Conservation (phyloP, 1,284 basidiomycete genomes). For the Trametes pubescens region DNA sequence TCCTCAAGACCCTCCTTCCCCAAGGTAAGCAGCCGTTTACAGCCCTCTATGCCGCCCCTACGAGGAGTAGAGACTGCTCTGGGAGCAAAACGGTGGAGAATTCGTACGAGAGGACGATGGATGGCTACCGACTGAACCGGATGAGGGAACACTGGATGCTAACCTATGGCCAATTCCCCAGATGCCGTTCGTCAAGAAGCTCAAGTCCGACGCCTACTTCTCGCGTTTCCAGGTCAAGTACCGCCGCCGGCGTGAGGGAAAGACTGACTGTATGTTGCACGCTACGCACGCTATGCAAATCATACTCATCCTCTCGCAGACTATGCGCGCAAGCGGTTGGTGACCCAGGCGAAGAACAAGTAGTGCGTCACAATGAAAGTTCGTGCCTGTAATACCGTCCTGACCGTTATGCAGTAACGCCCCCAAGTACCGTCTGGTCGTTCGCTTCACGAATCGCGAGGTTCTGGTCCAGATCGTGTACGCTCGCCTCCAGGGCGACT, state of each 20-base stretch:
- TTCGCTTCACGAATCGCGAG: conserved; percentile 96
- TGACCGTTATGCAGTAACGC: conserved; percentile 67
- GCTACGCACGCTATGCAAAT: conserved; percentile 14
- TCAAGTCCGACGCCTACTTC: conserved; percentile 95
- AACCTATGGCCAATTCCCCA: conserved; percentile 40
- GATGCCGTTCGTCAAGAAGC: conserved; percentile 91
- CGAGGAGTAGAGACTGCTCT: background rate
- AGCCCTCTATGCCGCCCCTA: conserved; percentile 4
- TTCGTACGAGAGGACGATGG: conserved; percentile 33
- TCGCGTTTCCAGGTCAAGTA: conserved; percentile 98
- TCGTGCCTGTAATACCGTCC: background rate
- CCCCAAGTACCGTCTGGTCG: conserved; percentile 98
- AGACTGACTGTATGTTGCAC: conserved; percentile 88
- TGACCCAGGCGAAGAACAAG: conserved; percentile 99
- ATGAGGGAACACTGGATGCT: conserved; percentile 42
- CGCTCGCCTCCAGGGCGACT: conserved; percentile 97
- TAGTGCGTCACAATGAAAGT: conserved; percentile 62
- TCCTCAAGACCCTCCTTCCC: conserved; percentile 50
- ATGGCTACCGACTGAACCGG: conserved; percentile 41
- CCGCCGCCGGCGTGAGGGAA: conserved; percentile 95
- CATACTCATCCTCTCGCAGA: conserved; percentile 54
- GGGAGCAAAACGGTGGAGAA: background rate
- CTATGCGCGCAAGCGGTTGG: conserved; percentile 96
- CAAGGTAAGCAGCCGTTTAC: conserved; percentile 59
- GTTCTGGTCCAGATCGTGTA: conserved; percentile 95